These are phyloP conservation scores for Diaporthe vaccinii DNA, from an alignment of 2,329 filamentous ascomycete genomes.

Conservation along the genomic window DNA sequence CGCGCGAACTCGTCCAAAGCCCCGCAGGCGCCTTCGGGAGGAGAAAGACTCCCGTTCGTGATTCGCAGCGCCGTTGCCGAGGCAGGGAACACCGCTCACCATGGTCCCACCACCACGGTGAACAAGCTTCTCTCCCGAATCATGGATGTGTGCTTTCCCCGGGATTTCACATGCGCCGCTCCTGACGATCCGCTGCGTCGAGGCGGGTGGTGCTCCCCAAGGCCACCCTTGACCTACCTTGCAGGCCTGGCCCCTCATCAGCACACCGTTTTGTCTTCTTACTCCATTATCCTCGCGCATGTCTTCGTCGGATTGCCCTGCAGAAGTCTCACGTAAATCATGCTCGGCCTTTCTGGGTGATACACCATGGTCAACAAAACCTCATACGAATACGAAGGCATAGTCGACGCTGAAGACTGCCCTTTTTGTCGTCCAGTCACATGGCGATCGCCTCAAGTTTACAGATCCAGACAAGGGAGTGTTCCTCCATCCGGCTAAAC, in stretches of 20 bases:
- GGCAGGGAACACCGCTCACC: slow-evolving; percentile 7
- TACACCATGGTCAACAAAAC: neutral
- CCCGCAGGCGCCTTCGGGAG: neutral
- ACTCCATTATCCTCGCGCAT: neutral
- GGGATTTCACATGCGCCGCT: slow-evolving; percentile 8
- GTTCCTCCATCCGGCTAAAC: neutral
- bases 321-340: slow-evolving; percentile 5
- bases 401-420: neutral
- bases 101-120: neutral
- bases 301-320: neutral
- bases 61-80: slow-evolving; percentile 17
- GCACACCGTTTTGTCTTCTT: neutral
- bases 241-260: neutral
- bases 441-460: slow-evolving; percentile 13
- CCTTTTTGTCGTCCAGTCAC: slow-evolving; percentile 2
- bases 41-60: neutral
- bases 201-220: neutral
- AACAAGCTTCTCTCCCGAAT: slow-evolving; percentile 16
- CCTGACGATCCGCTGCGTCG: neutral
- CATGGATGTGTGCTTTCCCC: neutral
- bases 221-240: neutral
- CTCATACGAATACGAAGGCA: slow-evolving; percentile 17
- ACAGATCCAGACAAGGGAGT: neutral
- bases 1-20: slow-evolving; percentile 21
- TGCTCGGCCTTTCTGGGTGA: neutral